Evolutionary conservation across 139 green algal species (phyloP), one percentile per base, ranked within the genome.

Genomic region (Chlorella sp.): DNA sequence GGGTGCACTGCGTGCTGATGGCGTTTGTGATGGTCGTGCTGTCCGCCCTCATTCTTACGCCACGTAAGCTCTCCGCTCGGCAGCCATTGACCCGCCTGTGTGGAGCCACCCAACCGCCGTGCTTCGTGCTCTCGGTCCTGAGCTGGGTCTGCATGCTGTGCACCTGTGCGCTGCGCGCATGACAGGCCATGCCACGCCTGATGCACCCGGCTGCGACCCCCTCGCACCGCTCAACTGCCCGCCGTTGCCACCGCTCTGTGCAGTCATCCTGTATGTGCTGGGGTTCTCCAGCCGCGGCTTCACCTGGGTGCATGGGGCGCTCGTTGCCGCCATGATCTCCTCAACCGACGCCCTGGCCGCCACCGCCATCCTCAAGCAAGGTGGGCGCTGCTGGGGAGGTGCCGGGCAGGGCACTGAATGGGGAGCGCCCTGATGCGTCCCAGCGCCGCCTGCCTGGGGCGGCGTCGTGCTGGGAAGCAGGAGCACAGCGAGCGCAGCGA

Each of bases 311-410:
- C 91, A 96, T 46, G 91, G 86, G 17, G 92, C 87, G 20, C 88
- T 98, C 28, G 93, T 98, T 80, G 89, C 91, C 8, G 88, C 90
- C 46, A 96, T 95, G 72, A 92, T 97, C 20, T 91, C 93, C 0
- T 92, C 90, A 84, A 98, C 95, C 19, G 95, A 98, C 65, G 95
- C 95, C 0, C 91, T 97, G 0, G 91, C 95, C 1, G 94, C 96
- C 40, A 88, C 93, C 0, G 87, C 92, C 34, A 89, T 95, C 51
- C 91, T 97, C 72, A 94, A 92, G 73, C 80, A 85, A 56, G 93
- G 81, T 86, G 86, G 95, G 82, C 77, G 95, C n/a, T n/a, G 38
- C 75, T 95, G 65, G 94, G 96, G 64, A 81, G 88, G 24, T 88
- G 92, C 86, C 94, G n/a, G 84, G 92, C 3, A 13, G 13, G 16